These are phyloP conservation scores for Diplodia seriata DNA, from an alignment of 2,329 filamentous ascomycete genomes.

Conservation along the genomic window DNA sequence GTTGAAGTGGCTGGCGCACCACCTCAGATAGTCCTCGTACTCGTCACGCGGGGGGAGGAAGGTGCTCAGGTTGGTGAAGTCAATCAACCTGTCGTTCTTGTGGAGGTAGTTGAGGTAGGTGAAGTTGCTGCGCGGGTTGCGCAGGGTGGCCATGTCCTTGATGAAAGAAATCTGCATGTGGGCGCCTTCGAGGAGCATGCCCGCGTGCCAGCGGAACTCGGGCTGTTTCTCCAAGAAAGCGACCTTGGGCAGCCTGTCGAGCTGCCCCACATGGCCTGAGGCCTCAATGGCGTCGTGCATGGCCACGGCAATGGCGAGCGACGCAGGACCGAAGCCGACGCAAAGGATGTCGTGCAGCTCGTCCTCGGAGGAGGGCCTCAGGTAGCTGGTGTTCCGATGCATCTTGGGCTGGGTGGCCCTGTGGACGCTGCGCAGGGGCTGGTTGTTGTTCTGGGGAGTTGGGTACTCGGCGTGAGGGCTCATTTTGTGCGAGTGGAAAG, in stretches of 20 bases:
- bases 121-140: constrained; percentile 87
- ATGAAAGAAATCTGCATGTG: constrained; percentile 99
- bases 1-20: constrained; percentile 84
- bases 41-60: constrained; percentile 86
- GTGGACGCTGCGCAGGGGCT: constrained; percentile 33
- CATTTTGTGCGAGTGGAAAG: constrained; percentile 37
- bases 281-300: constrained; percentile 71
- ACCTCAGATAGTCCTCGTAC: constrained; percentile 94
- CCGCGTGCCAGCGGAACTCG: constrained; percentile 88
- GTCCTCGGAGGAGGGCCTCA: constrained; percentile 63
- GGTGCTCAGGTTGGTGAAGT: constrained; percentile 89
- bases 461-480: constrained; percentile 44
- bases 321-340: constrained; percentile 91
- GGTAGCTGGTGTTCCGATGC: constrained; percentile 48
- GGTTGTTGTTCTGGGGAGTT: constrained; percentile 30
- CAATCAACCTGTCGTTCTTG: constrained; percentile 77
- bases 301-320: constrained; percentile 86
- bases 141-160: constrained; percentile 90
- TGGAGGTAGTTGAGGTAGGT: constrained; percentile 97
- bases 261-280: constrained; percentile 55
- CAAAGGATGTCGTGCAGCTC: constrained; percentile 85
- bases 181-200: constrained; percentile 91
- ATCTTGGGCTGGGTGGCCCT: constrained; percentile 33
- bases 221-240: constrained; percentile 87
- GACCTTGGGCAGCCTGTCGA: constrained; percentile 68